phyloP scores from a whole-genome alignment of 306 rosid species.

The Calophaca sinica region DNA sequence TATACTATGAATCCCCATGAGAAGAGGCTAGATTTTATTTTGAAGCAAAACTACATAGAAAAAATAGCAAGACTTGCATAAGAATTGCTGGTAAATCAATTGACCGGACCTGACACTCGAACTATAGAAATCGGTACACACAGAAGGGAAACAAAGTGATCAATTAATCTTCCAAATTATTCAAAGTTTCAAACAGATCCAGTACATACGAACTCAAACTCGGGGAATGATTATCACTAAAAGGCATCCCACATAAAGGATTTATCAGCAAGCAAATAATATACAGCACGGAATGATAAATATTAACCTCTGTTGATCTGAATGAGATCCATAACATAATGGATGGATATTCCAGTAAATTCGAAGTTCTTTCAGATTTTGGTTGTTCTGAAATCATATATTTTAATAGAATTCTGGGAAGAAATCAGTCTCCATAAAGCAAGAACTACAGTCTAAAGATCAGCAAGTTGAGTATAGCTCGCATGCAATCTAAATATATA shows the following conservation, averaged over 20 bases:
- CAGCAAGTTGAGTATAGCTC: constrained; percentile 11
- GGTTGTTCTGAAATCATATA: constrained; percentile 13
- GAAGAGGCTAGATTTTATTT: constrained; percentile 4
- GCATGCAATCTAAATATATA: constrained; percentile 28
- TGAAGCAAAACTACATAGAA: not conserved
- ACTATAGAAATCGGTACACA: too few species aligned
- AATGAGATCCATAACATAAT: constrained; percentile 21
- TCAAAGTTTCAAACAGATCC: constrained; percentile 14
- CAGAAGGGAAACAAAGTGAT: not conserved
- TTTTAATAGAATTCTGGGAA: not conserved
- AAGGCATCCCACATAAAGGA: not conserved
- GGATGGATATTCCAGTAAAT: not conserved
- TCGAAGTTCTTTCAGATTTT: constrained; percentile 13
- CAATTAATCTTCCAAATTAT: constrained; percentile 15
- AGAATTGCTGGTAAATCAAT: too few species aligned
- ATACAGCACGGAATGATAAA: not conserved
- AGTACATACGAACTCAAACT: not conserved
- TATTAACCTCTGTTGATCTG: not conserved
- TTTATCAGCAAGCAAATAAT: not conserved
- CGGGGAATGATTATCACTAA: not conserved
- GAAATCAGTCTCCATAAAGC: not conserved
- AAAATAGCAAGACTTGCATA: not conserved
- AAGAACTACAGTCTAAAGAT: constrained; percentile 17
- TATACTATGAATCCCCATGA: too few species aligned
- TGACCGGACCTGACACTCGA: too few species aligned